Base-by-base conservation (phyloP, 306 rosid species). In the Cercis canadensis region DNA sequence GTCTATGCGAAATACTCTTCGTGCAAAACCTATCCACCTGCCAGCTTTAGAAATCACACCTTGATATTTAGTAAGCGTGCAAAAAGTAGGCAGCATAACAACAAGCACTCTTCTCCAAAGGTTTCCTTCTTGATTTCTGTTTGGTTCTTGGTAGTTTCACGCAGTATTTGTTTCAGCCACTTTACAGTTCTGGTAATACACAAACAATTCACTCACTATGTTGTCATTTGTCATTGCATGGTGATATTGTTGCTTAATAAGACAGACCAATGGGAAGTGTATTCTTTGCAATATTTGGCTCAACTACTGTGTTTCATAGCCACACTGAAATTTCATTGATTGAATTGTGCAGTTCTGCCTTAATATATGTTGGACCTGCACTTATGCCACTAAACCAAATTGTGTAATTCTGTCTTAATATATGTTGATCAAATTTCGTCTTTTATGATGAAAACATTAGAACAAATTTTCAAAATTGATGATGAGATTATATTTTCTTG, bases 281-380 rank as follows among this genome's bases (percentile, higher is more conserved):
- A 11, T 43, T 34, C 7, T 47, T 41, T 58, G 65, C 60, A 19
- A 14, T 72, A 19, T 65, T 18, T 11, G 9, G 15, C 70, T 70
- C 29, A 57, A 7, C 57, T 5, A 11, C 29, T 58, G 14, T 14
- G 16, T 58, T 19, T 65, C 21, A 9, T 39, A 47, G 37, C 45
- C 57, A n/a, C 41, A 14, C 41, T 4, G 16, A 65, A 24, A 24
- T 15, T 65, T 46, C 11, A 11, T 32, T 2, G 17, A 32, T 31
- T n/a, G 5, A 45, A 24, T 5, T 46, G n/a, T 5, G 17, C 5
- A n/a, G 13, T 4, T 29, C 9, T 9, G 10, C 21, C 39, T 32
- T 54, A 4, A 14, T 57, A 29, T 54, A 54, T 31, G 47, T 40
- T 44, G 72, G 56, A 57, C 57, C 59, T 64, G 52, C 36, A 41